A percentile compares a stretch with the other conserved stretches of the same genome.
phyloP scores from a whole-genome alignment of 768 basidiomycete genomes.

The Plicaturopsis crispa region DNA sequence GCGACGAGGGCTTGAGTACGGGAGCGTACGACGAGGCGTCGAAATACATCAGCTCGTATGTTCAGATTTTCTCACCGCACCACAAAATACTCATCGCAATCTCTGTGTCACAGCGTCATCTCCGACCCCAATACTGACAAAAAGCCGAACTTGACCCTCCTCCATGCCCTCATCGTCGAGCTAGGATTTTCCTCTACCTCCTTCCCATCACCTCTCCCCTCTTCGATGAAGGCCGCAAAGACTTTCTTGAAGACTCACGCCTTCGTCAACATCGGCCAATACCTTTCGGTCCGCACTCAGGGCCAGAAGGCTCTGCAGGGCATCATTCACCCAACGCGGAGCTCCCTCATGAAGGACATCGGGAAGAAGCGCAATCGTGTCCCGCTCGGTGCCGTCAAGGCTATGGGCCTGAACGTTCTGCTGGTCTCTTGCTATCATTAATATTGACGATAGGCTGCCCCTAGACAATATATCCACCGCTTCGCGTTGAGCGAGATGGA shows the following conservation, averaged over 20 bases:
- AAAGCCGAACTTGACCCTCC: constrained; percentile 53
- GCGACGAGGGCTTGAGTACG: not conserved
- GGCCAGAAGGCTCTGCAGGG: constrained; percentile 54
- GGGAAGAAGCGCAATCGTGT: constrained; percentile 23
- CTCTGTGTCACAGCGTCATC: not conserved
- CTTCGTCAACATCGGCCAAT: constrained; percentile 69
- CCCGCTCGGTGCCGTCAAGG: constrained; percentile 36
- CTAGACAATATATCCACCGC: too few species aligned
- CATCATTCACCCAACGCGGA: constrained; percentile 56
- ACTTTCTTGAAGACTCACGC: constrained; percentile 55
- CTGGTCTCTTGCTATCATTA: constrained; percentile 44
- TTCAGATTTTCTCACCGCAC: constrained; percentile 11
- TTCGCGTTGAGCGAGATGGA: too few species aligned
- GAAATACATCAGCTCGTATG: constrained; percentile 54
- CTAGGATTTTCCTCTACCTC: constrained; percentile 50
- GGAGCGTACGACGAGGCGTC: constrained; percentile 47
- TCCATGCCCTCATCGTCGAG: constrained; percentile 73
- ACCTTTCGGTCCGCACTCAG: constrained; percentile 56
- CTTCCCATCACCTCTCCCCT: constrained; percentile 43
- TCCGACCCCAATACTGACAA: too few species aligned
- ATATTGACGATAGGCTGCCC: constrained; percentile 8
- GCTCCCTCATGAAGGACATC: constrained; percentile 55
- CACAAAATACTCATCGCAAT: constrained; percentile 1
- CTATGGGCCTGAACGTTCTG: constrained; percentile 46
- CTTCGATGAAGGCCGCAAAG: constrained; percentile 59